These are phyloP conservation scores for Zygoascus hellenicus DNA, from an alignment of 1,139 yeast species.

Conservation along the genomic window DNA sequence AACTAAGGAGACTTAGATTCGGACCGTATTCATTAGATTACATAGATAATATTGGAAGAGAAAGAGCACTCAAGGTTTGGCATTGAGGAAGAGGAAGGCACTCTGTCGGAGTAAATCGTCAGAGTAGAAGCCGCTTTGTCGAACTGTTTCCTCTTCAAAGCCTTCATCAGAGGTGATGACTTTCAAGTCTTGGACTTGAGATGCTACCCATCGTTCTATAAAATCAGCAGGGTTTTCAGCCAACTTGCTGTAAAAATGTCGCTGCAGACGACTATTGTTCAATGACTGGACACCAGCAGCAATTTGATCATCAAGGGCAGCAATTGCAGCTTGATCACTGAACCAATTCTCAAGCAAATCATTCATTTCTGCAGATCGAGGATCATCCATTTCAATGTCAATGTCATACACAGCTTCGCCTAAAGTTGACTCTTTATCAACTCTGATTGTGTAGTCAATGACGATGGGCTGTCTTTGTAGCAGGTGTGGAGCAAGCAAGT, in stretches of 20 bases:
- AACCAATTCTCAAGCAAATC: slow-evolving; percentile 40
- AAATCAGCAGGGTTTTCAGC: slow-evolving; percentile 74
- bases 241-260: slow-evolving; percentile 68
- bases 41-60: neutral
- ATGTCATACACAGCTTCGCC: slow-evolving; percentile 80
- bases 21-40: too few species aligned
- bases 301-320: slow-evolving; percentile 54
- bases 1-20: too few species aligned
- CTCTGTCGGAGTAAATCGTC: slow-evolving; percentile 73
- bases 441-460: slow-evolving; percentile 67
- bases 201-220: slow-evolving; percentile 63
- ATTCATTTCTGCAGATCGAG: slow-evolving; percentile 44
- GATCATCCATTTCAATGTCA: slow-evolving; percentile 54
- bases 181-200: slow-evolving; percentile 69
- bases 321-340: slow-evolving; percentile 47
- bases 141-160: slow-evolving; percentile 82
- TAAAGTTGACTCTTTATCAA: slow-evolving; percentile 68
- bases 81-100: slow-evolving; percentile 60
- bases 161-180: slow-evolving; percentile 82
- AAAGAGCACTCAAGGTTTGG: slow-evolving; percentile 22
- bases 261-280: slow-evolving; percentile 56
- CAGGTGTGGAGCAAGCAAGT: slow-evolving; percentile 57
- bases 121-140: slow-evolving; percentile 75
- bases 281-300: slow-evolving; percentile 59
- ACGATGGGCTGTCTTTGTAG: slow-evolving; percentile 74